Evolutionary conservation across 805 yeast species (phyloP).

Genomic region (Nakazawaea siamensis): DNA sequence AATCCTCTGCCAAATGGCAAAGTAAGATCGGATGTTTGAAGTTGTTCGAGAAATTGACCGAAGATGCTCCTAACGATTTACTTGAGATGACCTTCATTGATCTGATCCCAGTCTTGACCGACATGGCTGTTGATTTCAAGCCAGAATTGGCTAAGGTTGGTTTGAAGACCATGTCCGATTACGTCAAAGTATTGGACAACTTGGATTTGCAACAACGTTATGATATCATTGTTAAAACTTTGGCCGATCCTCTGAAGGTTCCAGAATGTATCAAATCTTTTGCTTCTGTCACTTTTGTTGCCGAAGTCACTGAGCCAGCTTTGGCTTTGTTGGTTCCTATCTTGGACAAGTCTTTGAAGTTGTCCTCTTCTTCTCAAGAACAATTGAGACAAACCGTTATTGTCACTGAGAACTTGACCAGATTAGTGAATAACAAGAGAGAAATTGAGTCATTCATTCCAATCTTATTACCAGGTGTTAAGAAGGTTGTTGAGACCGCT

Average conservation of each 20-base stretch:
- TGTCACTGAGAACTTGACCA: conserved; percentile 90
- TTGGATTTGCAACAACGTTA: conserved; percentile 84
- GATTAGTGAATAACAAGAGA: conserved; percentile 87
- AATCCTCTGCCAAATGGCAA: conserved; percentile 89
- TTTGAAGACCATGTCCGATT: conserved; percentile 54
- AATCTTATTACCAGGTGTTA: conserved; percentile 80
- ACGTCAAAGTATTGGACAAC: conserved; percentile 81
- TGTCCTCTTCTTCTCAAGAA: conserved; percentile 88
- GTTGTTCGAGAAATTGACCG: conserved; percentile 63
- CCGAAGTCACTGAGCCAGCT: conserved; percentile 97
- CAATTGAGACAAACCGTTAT: conserved; percentile 95
- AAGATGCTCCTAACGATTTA: conserved; percentile 77
- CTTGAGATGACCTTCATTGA: conserved; percentile 73
- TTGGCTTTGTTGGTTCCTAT: conserved; percentile 87
- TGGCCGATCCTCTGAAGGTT: conserved; percentile 84
- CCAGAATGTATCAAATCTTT: conserved; percentile 83
- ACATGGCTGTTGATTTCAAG: conserved; percentile 89
- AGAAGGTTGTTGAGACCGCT: conserved; percentile 82
- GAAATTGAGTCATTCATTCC: conserved; percentile 90
- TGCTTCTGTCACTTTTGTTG: conserved; percentile 92
- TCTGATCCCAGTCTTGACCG: conserved; percentile 79
- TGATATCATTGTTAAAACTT: conserved; percentile 76
- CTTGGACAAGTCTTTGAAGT: conserved; percentile 78
- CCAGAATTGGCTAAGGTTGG: conserved; percentile 92
- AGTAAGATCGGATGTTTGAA: conserved; percentile 75